These are phyloP conservation scores for Scalesia atractyloides DNA, from an alignment of 129 eudicot genomes.

Conservation along the genomic window DNA sequence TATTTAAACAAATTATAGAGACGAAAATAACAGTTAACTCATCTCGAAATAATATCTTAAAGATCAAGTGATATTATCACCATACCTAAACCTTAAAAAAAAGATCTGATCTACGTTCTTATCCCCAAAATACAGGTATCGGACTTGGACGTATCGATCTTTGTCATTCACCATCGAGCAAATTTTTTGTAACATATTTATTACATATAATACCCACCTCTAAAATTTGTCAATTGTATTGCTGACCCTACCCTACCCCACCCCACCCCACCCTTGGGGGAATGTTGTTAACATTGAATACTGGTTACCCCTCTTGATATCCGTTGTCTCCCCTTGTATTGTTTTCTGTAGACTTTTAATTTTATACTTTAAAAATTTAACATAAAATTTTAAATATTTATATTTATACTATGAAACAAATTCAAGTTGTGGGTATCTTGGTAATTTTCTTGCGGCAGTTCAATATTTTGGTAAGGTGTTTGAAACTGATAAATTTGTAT, in stretches of 20 bases:
- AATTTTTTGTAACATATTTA: neutral
- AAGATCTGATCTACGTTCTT: too few relatives aligned
- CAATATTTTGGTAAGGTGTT: neutral
- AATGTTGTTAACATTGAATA: neutral
- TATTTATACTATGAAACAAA: neutral
- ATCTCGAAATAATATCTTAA: too few relatives aligned
- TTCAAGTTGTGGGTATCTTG: neutral
- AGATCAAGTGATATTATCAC: too few relatives aligned
- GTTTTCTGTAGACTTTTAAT: neutral
- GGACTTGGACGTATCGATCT: neutral
- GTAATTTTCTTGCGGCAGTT: neutral
- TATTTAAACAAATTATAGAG: too few relatives aligned
- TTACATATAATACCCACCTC: neutral
- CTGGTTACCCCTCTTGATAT: neutral
- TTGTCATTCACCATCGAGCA: neutral
- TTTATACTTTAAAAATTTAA: neutral
- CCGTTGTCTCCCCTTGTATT: neutral
- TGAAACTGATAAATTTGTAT: too few relatives aligned
- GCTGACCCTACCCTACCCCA: neutral
- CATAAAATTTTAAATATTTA: neutral
- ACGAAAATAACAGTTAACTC: too few relatives aligned
- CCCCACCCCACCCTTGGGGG: neutral
- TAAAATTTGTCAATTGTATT: neutral
- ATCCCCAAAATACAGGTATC: too few relatives aligned
- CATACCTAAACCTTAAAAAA: too few relatives aligned